phyloP scores from a whole-genome alignment of 331 rosid genomes.

The Phaseolus coccineus region DNA sequence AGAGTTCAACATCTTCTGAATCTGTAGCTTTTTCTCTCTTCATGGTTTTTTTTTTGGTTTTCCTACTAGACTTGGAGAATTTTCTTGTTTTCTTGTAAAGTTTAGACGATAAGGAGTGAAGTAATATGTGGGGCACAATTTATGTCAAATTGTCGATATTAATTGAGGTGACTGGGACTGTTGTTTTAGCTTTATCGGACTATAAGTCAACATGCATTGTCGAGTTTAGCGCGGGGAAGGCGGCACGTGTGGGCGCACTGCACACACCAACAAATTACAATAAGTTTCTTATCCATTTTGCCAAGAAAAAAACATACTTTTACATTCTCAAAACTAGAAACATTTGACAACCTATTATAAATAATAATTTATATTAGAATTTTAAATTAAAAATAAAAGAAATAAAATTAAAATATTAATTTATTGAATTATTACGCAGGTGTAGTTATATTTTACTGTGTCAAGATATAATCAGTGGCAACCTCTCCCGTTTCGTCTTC shows the following conservation, averaged over 20 bases:
- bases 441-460: too few species aligned
- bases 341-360: too few species aligned
- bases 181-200: constrained; percentile 35
- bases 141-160: constrained; percentile 28
- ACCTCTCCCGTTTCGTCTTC: constrained; percentile 9
- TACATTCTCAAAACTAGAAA: too few species aligned
- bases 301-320: background rate
- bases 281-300: constrained; percentile 33
- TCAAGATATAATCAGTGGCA: background rate
- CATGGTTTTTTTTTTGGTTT: background rate
- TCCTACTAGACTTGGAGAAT: background rate
- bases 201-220: constrained; percentile 51
- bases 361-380: too few species aligned
- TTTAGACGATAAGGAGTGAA: constrained; percentile 42
- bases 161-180: constrained; percentile 39
- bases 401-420: too few species aligned
- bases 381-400: too few species aligned
- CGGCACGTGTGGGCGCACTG: constrained; percentile 44
- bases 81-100: constrained; percentile 46
- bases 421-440: too few species aligned
- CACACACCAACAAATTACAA: background rate
- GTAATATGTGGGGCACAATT: constrained; percentile 35
- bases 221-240: constrained; percentile 39
- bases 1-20: constrained; percentile 40
- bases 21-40: constrained; percentile 32